Conservation (phyloP, 306 rosid species). For the Ormosia semicastrata region DNA sequence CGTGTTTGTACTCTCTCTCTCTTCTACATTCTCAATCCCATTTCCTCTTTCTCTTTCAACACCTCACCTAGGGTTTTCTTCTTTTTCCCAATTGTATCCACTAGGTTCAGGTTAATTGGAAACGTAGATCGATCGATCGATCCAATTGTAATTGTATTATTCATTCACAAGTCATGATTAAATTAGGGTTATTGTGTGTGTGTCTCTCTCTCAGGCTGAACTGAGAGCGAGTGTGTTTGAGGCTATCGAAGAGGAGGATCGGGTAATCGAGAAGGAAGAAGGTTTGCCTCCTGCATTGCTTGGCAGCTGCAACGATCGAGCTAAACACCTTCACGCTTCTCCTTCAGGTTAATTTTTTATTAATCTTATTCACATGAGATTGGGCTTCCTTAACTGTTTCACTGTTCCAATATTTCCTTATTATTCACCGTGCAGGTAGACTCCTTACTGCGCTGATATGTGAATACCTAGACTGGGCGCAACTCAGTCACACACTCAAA, state of each 20-base stretch:
- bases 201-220: slow-evolving; percentile 62
- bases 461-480: slow-evolving; percentile 98
- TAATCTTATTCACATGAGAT: neutral
- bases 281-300: slow-evolving; percentile 93
- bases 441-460: slow-evolving; percentile 87
- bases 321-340: slow-evolving; percentile 95
- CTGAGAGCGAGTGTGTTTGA: slow-evolving; percentile 96
- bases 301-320: slow-evolving; percentile 98
- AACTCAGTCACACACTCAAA: slow-evolving; percentile 84
- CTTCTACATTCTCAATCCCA: slow-evolving; percentile 6
- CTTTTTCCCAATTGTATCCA: neutral
- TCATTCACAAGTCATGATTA: neutral
- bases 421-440: slow-evolving; percentile 64
- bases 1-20: slow-evolving; percentile 39
- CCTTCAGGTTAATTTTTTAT: slow-evolving; percentile 68
- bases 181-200: neutral
- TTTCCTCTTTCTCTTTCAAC: neutral
- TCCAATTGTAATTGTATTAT: neutral
- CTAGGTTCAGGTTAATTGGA: neutral
- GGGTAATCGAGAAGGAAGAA: slow-evolving; percentile 82
- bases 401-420: neutral
- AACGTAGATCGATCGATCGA: slow-evolving; percentile 9
- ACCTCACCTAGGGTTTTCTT: slow-evolving; percentile 12
- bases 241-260: slow-evolving; percentile 98
- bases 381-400: neutral